These are phyloP conservation scores for Hymenoscyphus fraxineus DNA, from an alignment of 2,329 filamentous ascomycete species.

Conservation along the genomic window DNA sequence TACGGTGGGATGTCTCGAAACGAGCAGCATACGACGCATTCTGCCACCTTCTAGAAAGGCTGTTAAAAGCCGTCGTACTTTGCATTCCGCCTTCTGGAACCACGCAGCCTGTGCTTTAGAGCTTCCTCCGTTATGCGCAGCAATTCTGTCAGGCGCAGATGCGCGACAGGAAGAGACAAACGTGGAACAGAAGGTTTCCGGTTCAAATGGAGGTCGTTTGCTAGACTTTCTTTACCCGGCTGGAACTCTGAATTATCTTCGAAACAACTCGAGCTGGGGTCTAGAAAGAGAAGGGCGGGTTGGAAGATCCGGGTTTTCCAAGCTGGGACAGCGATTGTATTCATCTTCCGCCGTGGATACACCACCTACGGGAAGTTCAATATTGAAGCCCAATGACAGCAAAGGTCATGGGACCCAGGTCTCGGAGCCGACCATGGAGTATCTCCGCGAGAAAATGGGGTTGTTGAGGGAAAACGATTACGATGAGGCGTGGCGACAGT, in stretches of 20 bases:
- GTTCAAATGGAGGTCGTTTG: constrained; percentile 23
- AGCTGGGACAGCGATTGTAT: constrained; percentile 33
- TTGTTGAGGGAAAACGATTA: constrained; percentile 25
- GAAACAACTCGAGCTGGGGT: constrained; percentile 30
- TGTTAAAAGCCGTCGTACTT: constrained; percentile 41
- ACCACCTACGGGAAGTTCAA: not conserved
- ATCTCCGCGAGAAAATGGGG: constrained; percentile 19
- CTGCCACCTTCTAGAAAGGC: constrained; percentile 37
- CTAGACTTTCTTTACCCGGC: constrained; percentile 42
- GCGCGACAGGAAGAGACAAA: constrained; percentile 13
- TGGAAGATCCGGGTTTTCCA: constrained; percentile 18
- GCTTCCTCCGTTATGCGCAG: constrained; percentile 32
- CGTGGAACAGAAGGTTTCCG: constrained; percentile 12
- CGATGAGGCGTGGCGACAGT: constrained; percentile 43
- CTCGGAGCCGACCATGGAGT: constrained; percentile 6
- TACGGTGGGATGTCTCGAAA: constrained; percentile 52
- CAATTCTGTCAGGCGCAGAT: constrained; percentile 25
- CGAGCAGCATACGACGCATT: constrained; percentile 51
- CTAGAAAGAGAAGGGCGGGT: constrained; percentile 28
- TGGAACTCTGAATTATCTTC: constrained; percentile 37
- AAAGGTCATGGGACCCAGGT: not conserved
- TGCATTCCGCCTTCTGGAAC: constrained; percentile 54
- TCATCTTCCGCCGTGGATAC: constrained; percentile 29
- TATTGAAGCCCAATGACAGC: not conserved
- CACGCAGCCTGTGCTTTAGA: constrained; percentile 43